These are phyloP conservation scores for Colletotrichum coccodes DNA, from an alignment of 2,329 filamentous ascomycete genomes.

Conservation along the genomic window DNA sequence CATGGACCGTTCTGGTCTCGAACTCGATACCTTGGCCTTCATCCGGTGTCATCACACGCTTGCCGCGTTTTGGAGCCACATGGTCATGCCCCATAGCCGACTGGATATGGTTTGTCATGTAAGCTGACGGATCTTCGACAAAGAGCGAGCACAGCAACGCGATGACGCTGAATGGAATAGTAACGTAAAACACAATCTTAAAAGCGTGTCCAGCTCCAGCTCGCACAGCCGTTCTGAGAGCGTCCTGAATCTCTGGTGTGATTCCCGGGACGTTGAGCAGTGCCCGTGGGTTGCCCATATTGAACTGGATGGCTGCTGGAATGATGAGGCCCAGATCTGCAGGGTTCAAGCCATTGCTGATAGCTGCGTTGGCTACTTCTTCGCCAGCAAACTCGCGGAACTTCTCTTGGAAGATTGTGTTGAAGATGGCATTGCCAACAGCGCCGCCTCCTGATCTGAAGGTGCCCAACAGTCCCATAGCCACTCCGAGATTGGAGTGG, in stretches of 20 bases:
- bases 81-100: slow-evolving; percentile 27
- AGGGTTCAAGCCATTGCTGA: slow-evolving; percentile 38
- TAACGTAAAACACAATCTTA: slow-evolving; percentile 29
- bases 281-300: slow-evolving; percentile 40
- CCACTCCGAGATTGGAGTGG: slow-evolving; percentile 41
- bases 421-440: slow-evolving; percentile 47
- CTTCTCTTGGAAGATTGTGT: slow-evolving; percentile 39
- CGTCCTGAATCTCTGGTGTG: slow-evolving; percentile 25
- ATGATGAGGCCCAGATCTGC: slow-evolving; percentile 37
- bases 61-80: not conserved
- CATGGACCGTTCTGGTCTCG: slow-evolving; percentile 1
- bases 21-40: slow-evolving; percentile 19
- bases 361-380: slow-evolving; percentile 40
- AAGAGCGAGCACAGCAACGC: slow-evolving; percentile 17
- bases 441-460: slow-evolving; percentile 44
- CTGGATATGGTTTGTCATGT: slow-evolving; percentile 35
- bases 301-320: slow-evolving; percentile 42
- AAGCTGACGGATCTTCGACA: slow-evolving; percentile 27
- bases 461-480: slow-evolving; percentile 42
- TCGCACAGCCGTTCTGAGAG: slow-evolving; percentile 13
- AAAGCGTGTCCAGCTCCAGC: slow-evolving; percentile 27
- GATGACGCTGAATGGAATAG: slow-evolving; percentile 27
- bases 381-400: slow-evolving; percentile 37
- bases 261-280: slow-evolving; percentile 32
- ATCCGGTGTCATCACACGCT: not conserved